phyloP scores from a whole-genome alignment of 2,329 filamentous ascomycete genomes.

The Esteya vermicola region DNA sequence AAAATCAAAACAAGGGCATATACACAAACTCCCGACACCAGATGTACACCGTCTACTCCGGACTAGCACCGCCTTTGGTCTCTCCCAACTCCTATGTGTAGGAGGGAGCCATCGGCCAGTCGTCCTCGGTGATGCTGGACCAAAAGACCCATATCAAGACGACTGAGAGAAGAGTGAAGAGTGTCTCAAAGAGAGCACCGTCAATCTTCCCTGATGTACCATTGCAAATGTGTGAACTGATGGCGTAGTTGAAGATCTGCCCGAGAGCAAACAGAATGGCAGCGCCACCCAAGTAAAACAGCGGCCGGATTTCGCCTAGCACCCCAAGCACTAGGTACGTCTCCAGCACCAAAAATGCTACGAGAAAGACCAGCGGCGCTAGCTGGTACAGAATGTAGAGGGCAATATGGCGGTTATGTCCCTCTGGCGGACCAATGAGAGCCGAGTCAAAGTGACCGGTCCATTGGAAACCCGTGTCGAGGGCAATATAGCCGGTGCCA shows the following conservation, averaged over 20 bases:
- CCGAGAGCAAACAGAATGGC: constrained; percentile 76
- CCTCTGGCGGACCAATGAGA: constrained; percentile 30
- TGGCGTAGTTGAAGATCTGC: constrained; percentile 90
- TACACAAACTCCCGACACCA: not conserved
- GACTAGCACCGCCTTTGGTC: no score
- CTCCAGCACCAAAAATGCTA: constrained; percentile 76
- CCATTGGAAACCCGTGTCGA: constrained; percentile 83
- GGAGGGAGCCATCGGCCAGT: constrained; percentile 60
- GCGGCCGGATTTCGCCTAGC: constrained; percentile 78
- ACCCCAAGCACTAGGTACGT: constrained; percentile 70
- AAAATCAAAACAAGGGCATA: not conserved
- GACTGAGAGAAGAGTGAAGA: constrained; percentile 81
- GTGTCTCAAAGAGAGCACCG: constrained; percentile 78
- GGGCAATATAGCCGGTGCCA: constrained; percentile 86
- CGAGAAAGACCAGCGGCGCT: constrained; percentile 75
- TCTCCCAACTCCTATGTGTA: constrained; percentile 7
- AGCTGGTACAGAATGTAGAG: constrained; percentile 93
- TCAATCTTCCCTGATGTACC: constrained; percentile 79
- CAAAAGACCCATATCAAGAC: constrained; percentile 86
- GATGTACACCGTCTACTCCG: not conserved
- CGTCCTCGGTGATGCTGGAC: constrained; percentile 98
- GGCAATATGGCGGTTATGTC: constrained; percentile 60
- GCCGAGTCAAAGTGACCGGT: constrained; percentile 63
- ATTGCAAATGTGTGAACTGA: constrained; percentile 81
- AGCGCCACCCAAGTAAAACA: constrained; percentile 70